These are phyloP conservation scores for Kazachstania viticola DNA, from an alignment of 805 yeast species.

Conservation along the genomic window DNA sequence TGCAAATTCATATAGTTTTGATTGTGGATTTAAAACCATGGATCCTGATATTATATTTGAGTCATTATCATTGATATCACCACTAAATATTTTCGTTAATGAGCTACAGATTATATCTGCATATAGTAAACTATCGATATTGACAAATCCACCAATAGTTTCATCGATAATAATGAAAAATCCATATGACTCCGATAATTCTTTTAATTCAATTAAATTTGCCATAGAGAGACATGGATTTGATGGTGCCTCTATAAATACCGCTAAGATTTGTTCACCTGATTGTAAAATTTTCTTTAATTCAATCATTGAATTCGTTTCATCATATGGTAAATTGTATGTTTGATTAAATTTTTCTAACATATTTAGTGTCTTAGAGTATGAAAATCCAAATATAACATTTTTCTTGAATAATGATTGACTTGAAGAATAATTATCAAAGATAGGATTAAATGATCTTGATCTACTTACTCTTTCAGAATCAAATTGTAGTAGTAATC, in stretches of 20 bases:
- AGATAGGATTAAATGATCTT: constrained; percentile 5
- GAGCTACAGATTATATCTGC: constrained; percentile 85
- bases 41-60: constrained; percentile 94
- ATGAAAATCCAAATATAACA: constrained; percentile 93
- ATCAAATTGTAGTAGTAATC: constrained; percentile 33
- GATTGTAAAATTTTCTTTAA: constrained; percentile 49
- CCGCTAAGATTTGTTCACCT: constrained; percentile 59
- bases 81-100: constrained; percentile 83
- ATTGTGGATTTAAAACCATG: constrained; percentile 59
- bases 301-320: constrained; percentile 39
- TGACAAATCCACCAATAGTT: constrained; percentile 84
- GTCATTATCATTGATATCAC: constrained; percentile 69
- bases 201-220: constrained; percentile 50
- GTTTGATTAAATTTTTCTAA: constrained; percentile 87
- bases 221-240: constrained; percentile 89
- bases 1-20: constrained; percentile 39
- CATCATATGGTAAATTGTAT: constrained; percentile 69
- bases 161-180: constrained; percentile 87
- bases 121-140: constrained; percentile 67
- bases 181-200: constrained; percentile 53
- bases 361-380: constrained; percentile 82
- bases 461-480: constrained; percentile 24
- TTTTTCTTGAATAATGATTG: constrained; percentile 38
- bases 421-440: constrained; percentile 5
- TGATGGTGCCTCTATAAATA: constrained; percentile 90